Conservation (phyloP, 345 rosid species). For the Ricinus communis region DNA sequence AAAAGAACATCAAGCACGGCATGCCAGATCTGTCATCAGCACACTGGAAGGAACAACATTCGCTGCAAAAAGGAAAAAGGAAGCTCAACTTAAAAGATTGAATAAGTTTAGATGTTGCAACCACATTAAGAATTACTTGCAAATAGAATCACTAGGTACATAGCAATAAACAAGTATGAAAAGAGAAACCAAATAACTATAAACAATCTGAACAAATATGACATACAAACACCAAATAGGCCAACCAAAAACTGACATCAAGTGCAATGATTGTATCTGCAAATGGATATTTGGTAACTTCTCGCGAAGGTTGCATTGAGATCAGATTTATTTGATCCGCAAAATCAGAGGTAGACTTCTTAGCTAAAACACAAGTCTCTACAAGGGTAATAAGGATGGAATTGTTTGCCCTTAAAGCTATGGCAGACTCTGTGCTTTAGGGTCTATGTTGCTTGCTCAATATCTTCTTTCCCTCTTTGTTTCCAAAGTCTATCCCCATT, state of each 20-base stretch:
- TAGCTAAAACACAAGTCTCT: neutral
- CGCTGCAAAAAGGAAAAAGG: conserved; percentile 52
- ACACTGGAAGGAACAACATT: conserved; percentile 58
- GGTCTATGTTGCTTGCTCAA: neutral
- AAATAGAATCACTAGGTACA: neutral
- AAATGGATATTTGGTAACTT: neutral
- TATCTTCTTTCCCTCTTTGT: neutral
- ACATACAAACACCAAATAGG: neutral
- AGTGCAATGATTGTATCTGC: neutral
- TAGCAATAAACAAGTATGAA: neutral
- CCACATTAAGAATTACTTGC: neutral
- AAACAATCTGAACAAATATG: neutral
- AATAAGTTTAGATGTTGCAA: neutral
- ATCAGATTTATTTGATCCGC: neutral
- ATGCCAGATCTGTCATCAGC: conserved; percentile 35
- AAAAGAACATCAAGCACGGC: conserved; percentile 76
- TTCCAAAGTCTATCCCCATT: neutral
- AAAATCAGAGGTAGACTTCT: neutral
- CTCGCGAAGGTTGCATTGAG: neutral
- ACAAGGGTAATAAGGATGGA: neutral
- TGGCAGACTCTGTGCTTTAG: neutral
- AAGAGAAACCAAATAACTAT: neutral
- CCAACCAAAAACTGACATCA: neutral
- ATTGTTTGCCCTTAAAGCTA: neutral
- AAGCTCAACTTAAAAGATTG: conserved; percentile 19